Evolutionary conservation across 2,329 filamentous ascomycete species (phyloP).

Genomic region (Lachnellula subtilissima): DNA sequence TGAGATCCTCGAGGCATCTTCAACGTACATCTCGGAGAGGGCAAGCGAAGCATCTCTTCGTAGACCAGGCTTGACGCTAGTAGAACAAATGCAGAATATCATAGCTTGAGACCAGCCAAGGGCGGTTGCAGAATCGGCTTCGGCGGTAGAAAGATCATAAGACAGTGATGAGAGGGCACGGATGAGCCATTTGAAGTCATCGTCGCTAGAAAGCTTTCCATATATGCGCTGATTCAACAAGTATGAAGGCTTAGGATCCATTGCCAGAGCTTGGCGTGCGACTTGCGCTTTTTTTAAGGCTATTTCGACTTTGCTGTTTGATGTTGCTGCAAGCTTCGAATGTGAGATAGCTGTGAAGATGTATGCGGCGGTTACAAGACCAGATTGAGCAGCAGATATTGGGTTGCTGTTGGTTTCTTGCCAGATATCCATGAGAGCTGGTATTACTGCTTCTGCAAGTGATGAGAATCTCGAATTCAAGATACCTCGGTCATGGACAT

Average conservation of each 20-base stretch:
- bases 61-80: slow-evolving; percentile 54
- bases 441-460: slow-evolving; percentile 49
- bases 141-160: slow-evolving; percentile 41
- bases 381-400: slow-evolving; percentile 71
- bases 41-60: slow-evolving; percentile 58
- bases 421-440: slow-evolving; percentile 63
- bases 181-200: slow-evolving; percentile 74
- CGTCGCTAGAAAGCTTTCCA: slow-evolving; percentile 67
- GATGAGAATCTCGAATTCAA: slow-evolving; percentile 44
- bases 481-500: slow-evolving; percentile 42
- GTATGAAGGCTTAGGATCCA: slow-evolving; percentile 81
- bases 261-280: slow-evolving; percentile 58
- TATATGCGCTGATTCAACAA: slow-evolving; percentile 81
- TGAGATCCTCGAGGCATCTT: slow-evolving; percentile 53
- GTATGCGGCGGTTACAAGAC: slow-evolving; percentile 74
- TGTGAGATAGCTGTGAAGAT: slow-evolving; percentile 62
- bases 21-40: slow-evolving; percentile 61
- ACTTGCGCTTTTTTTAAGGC: slow-evolving; percentile 59
- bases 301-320: slow-evolving; percentile 50
- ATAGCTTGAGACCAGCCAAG: slow-evolving; percentile 78
- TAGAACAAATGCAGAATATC: slow-evolving; percentile 70
- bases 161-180: slow-evolving; percentile 63
- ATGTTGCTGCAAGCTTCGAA: slow-evolving; percentile 48
- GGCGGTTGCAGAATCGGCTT: slow-evolving; percentile 47
- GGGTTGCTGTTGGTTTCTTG: slow-evolving; percentile 76